Conservation (phyloP, 495 filamentous ascomycete species). For the Xylaria venustula region DNA sequence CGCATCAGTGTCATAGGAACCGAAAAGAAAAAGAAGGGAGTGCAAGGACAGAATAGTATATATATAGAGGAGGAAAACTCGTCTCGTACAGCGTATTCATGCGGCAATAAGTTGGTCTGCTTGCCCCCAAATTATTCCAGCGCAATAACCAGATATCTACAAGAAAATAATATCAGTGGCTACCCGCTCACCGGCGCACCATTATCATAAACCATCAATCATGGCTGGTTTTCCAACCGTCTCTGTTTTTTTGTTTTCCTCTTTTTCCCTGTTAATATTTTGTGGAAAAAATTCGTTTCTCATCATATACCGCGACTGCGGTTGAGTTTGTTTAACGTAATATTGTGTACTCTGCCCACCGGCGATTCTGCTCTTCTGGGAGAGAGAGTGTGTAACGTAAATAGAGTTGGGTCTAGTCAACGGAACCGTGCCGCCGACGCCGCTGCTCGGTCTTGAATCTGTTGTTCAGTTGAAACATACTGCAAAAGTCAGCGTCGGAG, state of each 20-base stretch:
- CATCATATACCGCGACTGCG: slow-evolving; percentile 19
- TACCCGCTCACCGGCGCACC: neutral
- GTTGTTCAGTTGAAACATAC: slow-evolving; percentile 65
- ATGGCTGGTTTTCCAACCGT: neutral
- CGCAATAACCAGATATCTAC: neutral
- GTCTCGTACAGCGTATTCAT: slow-evolving; percentile 13
- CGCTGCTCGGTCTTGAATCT: slow-evolving; percentile 65
- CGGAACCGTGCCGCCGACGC: slow-evolving; percentile 45
- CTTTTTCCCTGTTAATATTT: slow-evolving; percentile 3
- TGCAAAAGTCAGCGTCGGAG: slow-evolving; percentile 4
- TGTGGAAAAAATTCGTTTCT: slow-evolving; percentile 23
- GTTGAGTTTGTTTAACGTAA: slow-evolving; percentile 19
- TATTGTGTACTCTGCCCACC: slow-evolving; percentile 13
- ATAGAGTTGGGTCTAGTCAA: slow-evolving; percentile 14
- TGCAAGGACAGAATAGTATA: neutral
- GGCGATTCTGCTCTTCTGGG: neutral
- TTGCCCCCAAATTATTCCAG: neutral
- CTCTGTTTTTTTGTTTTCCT: neutral
- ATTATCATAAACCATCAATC: slow-evolving; percentile 6
- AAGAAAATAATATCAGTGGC: slow-evolving; percentile 1
- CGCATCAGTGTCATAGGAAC: neutral
- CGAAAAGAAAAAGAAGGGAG: neutral
- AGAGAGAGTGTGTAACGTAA: slow-evolving; percentile 9
- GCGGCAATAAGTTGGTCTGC: slow-evolving; percentile 7
- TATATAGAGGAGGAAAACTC: neutral